Evolutionary conservation across 495 filamentous ascomycete species (phyloP).

Genomic region (Opeltia flavorubescens): DNA sequence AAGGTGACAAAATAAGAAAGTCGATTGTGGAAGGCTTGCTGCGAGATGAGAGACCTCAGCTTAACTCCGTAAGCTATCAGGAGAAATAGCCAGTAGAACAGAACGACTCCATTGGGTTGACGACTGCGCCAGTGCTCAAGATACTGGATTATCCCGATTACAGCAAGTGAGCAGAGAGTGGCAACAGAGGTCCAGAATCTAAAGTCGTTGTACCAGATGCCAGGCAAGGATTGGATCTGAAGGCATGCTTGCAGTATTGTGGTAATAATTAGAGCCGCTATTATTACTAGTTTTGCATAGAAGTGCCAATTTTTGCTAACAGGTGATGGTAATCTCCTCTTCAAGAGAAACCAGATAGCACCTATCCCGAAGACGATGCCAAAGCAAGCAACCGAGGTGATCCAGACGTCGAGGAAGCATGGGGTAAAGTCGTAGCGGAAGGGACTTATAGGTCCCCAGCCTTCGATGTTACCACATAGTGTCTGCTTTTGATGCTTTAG

Average conservation of each 20-base stretch:
- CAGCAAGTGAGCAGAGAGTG: conserved; percentile 60
- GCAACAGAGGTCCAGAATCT: conserved; percentile 77
- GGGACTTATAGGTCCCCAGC: conserved; percentile 86
- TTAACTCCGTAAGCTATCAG: conserved; percentile 71
- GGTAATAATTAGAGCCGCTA: conserved; percentile 52
- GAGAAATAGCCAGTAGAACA: conserved; percentile 94
- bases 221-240: conserved; percentile 57
- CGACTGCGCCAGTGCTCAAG: conserved; percentile 79
- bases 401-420: conserved; percentile 83
- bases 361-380: conserved; percentile 62
- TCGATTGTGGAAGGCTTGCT: conserved; percentile 48
- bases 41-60: conserved; percentile 72
- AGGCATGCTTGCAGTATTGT: conserved; percentile 60
- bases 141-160: conserved; percentile 82
- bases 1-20: conserved; percentile 69
- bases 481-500: conserved; percentile 33
- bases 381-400: conserved; percentile 60
- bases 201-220: conserved; percentile 68
- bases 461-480: conserved; percentile 75
- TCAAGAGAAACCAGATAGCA: conserved; percentile 63
- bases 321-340: conserved; percentile 43
- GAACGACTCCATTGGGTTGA: conserved; percentile 79
- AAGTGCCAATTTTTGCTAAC: conserved; percentile 89
- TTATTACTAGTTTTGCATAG: conserved; percentile 76
- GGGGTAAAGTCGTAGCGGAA: conserved; percentile 85